Conservation (phyloP, 2,329 filamentous ascomycete species). For the Botrytis porri region DNA sequence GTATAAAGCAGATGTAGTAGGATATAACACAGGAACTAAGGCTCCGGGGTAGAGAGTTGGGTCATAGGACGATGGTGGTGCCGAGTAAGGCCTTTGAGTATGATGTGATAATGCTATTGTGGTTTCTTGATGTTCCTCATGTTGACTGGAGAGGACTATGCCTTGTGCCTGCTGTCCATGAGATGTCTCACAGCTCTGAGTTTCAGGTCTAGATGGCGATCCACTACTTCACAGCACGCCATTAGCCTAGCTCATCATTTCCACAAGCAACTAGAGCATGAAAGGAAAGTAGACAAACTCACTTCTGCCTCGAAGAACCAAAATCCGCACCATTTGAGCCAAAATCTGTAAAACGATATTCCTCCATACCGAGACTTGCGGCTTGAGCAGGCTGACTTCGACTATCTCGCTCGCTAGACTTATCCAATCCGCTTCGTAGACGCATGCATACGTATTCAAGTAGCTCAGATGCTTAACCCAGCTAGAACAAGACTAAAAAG, state of each 20-base stretch:
- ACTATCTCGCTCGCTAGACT: not conserved
- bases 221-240: not conserved
- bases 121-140: not conserved
- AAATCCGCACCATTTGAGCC: slow-evolving; percentile 5
- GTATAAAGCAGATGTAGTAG: too few species aligned
- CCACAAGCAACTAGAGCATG: not conserved
- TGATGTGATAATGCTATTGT: not conserved
- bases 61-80: not conserved
- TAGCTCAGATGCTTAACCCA: not conserved
- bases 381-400: not conserved
- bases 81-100: not conserved
- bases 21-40: not conserved
- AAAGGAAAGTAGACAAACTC: not conserved
- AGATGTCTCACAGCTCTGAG: not conserved
- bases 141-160: not conserved
- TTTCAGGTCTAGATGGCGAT: not conserved
- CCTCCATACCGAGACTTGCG: slow-evolving; percentile 5
- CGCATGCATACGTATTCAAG: slow-evolving; percentile 17
- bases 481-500: not conserved
- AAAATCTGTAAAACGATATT: not conserved
- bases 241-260: not conserved
- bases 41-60: not conserved
- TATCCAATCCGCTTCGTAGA: slow-evolving; percentile 22
- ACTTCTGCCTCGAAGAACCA: slow-evolving; percentile 10
- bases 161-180: not conserved